Percentiles rank a stretch among this genome's conserved stretches.
phyloP scores from a whole-genome alignment of 1,284 basidiomycete genomes.

The Ustilago nuda region DNA sequence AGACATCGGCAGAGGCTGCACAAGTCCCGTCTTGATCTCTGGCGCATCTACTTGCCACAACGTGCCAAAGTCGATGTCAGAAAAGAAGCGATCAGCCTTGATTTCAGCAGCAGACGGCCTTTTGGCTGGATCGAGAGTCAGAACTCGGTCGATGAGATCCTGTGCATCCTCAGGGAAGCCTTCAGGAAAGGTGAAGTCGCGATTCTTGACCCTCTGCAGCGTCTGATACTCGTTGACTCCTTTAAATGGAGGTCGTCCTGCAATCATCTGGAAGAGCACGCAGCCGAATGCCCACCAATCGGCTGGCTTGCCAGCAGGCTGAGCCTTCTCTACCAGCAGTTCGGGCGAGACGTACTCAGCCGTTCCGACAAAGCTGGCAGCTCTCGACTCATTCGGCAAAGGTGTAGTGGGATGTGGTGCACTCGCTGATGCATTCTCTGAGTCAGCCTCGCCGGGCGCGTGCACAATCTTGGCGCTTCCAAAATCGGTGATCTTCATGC shows the following conservation, averaged over 20 bases:
- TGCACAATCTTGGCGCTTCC: constrained; percentile 65
- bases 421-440: background rate
- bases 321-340: constrained; percentile 78
- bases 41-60: constrained; percentile 52
- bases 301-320: constrained; percentile 70
- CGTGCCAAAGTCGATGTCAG: constrained; percentile 38
- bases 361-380: constrained; percentile 92
- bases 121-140: constrained; percentile 67
- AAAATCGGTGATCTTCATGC: constrained; percentile 67
- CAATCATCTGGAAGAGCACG: constrained; percentile 73
- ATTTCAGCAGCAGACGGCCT: constrained; percentile 45
- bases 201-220: constrained; percentile 74
- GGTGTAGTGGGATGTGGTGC: background rate
- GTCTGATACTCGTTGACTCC: constrained; percentile 74
- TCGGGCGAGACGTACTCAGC: constrained; percentile 97
- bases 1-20: constrained; percentile 25
- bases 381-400: constrained; percentile 38
- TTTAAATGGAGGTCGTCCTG: constrained; percentile 73
- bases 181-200: constrained; percentile 72
- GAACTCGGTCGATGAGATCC: constrained; percentile 71
- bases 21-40: constrained; percentile 47
- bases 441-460: constrained; percentile 17
- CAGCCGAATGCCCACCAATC: constrained; percentile 75
- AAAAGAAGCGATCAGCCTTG: constrained; percentile 56
- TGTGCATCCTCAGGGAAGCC: constrained; percentile 71